These are phyloP conservation scores for Eucalyptus regnans DNA, from an alignment of 345 rosid genomes.

Conservation along the genomic window DNA sequence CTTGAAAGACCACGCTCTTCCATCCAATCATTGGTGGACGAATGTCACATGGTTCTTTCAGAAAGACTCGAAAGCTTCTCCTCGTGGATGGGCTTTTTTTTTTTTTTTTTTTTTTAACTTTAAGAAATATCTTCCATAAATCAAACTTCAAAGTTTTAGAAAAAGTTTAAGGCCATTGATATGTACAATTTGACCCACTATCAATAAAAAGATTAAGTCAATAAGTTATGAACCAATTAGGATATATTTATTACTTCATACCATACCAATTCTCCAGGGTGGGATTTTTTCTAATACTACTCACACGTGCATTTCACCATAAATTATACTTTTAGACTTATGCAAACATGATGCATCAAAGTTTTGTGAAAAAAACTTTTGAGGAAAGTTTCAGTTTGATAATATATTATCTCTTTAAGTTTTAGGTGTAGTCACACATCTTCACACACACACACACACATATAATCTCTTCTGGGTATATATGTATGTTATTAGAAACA, in stretches of 20 bases:
- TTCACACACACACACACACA: background rate
- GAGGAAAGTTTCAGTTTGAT: background rate
- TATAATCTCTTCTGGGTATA: background rate
- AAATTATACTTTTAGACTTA: background rate
- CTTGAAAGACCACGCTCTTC: background rate
- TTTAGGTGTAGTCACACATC: background rate
- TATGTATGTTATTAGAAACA: background rate
- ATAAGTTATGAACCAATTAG: accelerated
- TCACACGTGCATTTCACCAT: background rate
- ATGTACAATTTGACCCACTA: accelerated
- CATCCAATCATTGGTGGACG: background rate
- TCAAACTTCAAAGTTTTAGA: background rate
- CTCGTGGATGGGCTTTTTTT: background rate
- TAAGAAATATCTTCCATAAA: background rate
- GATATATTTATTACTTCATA: background rate
- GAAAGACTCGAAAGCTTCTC: background rate
- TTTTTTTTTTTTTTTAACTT: too few relatives aligned
- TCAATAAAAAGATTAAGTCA: background rate
- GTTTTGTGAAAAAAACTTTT: background rate
- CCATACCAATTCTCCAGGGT: accelerated
- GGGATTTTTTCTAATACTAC: background rate
- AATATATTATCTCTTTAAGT: background rate
- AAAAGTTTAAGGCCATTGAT: background rate
- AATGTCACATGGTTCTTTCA: background rate
- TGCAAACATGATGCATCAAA: background rate